phyloP scores from a whole-genome alignment of 2,329 filamentous ascomycete species.

The Aspergillus unguis region DNA sequence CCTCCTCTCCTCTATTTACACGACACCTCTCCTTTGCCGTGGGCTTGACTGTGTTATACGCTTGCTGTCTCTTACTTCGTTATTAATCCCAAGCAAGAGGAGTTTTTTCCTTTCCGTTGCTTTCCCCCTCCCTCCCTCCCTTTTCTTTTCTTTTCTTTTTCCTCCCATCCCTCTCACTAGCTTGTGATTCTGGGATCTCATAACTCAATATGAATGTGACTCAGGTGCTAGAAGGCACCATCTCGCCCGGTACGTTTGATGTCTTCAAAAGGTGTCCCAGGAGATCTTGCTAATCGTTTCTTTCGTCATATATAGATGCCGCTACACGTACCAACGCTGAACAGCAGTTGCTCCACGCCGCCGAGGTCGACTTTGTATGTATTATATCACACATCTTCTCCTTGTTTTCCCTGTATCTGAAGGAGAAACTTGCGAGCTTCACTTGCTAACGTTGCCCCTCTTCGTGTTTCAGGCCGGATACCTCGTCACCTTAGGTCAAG shows the following conservation, averaged over 20 bases:
- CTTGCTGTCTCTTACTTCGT: slow-evolving; percentile 9
- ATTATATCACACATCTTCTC: slow-evolving; percentile 28
- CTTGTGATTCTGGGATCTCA: slow-evolving; percentile 20
- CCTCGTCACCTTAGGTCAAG: slow-evolving; percentile 84
- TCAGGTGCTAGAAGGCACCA: slow-evolving; percentile 93
- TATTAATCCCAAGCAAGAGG: slow-evolving; percentile 18
- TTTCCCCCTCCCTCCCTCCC: slow-evolving; percentile 16
- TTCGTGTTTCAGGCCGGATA: slow-evolving; percentile 69
- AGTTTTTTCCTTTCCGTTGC: slow-evolving; percentile 17
- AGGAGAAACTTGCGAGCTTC: slow-evolving; percentile 5
- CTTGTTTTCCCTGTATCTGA: slow-evolving; percentile 23
- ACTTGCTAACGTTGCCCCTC: slow-evolving; percentile 22
- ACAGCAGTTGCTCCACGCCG: slow-evolving; percentile 87
- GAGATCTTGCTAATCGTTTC: slow-evolving; percentile 31
- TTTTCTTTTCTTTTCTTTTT: slow-evolving; percentile 21
- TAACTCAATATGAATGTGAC: slow-evolving; percentile 83
- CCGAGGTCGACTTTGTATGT: slow-evolving; percentile 91
- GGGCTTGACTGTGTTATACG: slow-evolving; percentile 15
- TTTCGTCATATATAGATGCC: slow-evolving; percentile 62
- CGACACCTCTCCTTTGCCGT: slow-evolving; percentile 23
- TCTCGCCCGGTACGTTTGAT: slow-evolving; percentile 74
- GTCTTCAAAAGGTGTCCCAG: not conserved
- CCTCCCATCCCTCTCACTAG: slow-evolving; percentile 17
- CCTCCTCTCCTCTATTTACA: slow-evolving; percentile 17
- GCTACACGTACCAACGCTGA: slow-evolving; percentile 85